Base-by-base conservation (phyloP, 176 grass and related monocot genomes). In the Musa beccarii region DNA sequence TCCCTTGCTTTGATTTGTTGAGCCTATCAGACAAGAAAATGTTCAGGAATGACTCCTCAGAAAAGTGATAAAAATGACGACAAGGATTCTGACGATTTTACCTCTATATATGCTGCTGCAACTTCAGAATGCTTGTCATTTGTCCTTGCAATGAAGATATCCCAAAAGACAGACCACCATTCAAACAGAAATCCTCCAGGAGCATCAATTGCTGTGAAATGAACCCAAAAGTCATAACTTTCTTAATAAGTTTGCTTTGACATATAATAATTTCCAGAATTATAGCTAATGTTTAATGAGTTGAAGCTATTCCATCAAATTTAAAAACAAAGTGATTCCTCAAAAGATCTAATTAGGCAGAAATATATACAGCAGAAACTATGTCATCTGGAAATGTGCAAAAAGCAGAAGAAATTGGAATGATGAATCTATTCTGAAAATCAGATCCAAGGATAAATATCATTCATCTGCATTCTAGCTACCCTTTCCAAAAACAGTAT, bases 131-230 rank as follows among this genome's bases (percentile, higher is more conserved):
- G 94, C 50, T 98, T 98, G 55, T 98, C 94, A 73, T 93, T 97
- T 19, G 93, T 97, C 59, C 90, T 86, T 76, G 93, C 93, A 61
- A 97, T 97, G 77, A 97, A 97, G 76, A 97, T 97, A 76, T 97
- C 93, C 93, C 93, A 97, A 80, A 97, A 97, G 43, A 97, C 93
- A 23, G 94, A 98, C 90, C 90, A 93, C 94, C 94, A 98, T 81
- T 98, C 94, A 89, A 98, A 98, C 49, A 98, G 88, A 85, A 98
- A 98, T 34, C 94, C 94, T 78, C 94, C 94, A 81, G 94, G 94
- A 70, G 94, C 94, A 89, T 98, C 94, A 85, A 93, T 93, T 66
- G 90, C 93, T 97, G 87, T 79, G 79, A 25, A 49, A 74, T 54
- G 86, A 21, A 19, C 49, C 17, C 77, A 80, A 79, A 63, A 76